A percentile compares a stretch with the other conserved stretches of the same genome.
Evolutionary conservation across 495 filamentous ascomycete species (phyloP).

Genomic region (Tirmania nivea): DNA sequence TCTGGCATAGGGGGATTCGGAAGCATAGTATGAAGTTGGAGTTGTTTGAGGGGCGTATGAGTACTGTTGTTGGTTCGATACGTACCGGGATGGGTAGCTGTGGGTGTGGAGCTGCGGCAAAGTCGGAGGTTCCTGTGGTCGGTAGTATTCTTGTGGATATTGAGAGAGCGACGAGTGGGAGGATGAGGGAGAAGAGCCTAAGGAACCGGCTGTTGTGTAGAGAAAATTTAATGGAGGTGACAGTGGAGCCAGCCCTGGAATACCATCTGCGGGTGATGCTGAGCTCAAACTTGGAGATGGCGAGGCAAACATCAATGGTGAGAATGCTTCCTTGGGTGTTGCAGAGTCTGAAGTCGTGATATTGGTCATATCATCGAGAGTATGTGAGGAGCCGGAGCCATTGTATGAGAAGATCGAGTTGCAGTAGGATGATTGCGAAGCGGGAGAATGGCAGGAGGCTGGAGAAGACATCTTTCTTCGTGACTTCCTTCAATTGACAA

Average conservation of each 20-base stretch:
- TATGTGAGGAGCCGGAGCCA: neutral
- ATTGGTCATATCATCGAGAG: neutral
- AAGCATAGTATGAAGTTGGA: neutral
- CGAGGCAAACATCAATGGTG: neutral
- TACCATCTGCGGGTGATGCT: neutral
- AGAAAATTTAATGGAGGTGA: neutral
- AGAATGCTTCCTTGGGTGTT: neutral
- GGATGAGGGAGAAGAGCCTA: neutral
- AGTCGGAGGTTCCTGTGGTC: neutral
- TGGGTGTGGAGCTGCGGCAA: neutral
- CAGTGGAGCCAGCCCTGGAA: neutral
- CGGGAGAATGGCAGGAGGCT: neutral
- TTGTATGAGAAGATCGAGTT: neutral
- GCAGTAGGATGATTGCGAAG: neutral
- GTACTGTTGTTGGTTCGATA: neutral
- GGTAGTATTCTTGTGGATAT: neutral
- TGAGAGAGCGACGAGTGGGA: neutral
- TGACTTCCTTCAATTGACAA: too few relatives aligned
- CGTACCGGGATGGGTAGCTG: neutral
- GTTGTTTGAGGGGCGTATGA: neutral
- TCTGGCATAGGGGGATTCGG: neutral
- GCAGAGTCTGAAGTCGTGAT: neutral
- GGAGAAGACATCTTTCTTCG: neutral
- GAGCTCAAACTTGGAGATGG: neutral
- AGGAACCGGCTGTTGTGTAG: neutral